Percentiles rank a stretch among this genome's conserved stretches.
Conservation (phyloP, 2,329 filamentous ascomycete species). For the Nigrospora osmanthi region DNA sequence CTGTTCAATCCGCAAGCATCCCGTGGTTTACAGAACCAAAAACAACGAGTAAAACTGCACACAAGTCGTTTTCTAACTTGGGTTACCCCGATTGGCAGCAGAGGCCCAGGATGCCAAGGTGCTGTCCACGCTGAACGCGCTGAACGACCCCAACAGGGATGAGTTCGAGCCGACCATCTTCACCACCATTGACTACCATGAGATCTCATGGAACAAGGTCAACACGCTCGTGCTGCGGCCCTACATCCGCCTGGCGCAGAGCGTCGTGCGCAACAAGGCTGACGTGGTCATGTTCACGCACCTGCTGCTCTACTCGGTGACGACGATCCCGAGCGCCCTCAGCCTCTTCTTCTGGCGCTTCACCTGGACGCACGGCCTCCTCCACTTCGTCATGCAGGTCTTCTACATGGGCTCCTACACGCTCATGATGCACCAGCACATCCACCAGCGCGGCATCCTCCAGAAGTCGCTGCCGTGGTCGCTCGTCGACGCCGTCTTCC, state of each 20-base stretch:
- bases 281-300: constrained; percentile 77
- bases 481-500: constrained; percentile 57
- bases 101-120: neutral
- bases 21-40: too few species aligned
- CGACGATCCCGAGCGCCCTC: constrained; percentile 61
- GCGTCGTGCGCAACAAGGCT: constrained; percentile 54
- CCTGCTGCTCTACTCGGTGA: constrained; percentile 62
- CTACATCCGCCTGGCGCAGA: constrained; percentile 48
- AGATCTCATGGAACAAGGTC: constrained; percentile 29
- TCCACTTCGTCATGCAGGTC: constrained; percentile 58
- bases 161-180: constrained; percentile 49
- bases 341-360: constrained; percentile 56
- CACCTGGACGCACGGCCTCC: constrained; percentile 56
- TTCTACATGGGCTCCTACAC: constrained; percentile 70
- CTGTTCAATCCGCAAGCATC: too few species aligned
- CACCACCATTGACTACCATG: constrained; percentile 38
- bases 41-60: neutral
- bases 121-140: constrained; percentile 19
- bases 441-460: constrained; percentile 67
- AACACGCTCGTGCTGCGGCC: constrained; percentile 46
- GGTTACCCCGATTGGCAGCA: neutral
- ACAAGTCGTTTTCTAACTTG: neutral
- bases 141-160: constrained; percentile 39
- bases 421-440: constrained; percentile 78
- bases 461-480: constrained; percentile 35